These are phyloP conservation scores for Epithele typhae DNA, from an alignment of 768 basidiomycete genomes.

Conservation along the genomic window DNA sequence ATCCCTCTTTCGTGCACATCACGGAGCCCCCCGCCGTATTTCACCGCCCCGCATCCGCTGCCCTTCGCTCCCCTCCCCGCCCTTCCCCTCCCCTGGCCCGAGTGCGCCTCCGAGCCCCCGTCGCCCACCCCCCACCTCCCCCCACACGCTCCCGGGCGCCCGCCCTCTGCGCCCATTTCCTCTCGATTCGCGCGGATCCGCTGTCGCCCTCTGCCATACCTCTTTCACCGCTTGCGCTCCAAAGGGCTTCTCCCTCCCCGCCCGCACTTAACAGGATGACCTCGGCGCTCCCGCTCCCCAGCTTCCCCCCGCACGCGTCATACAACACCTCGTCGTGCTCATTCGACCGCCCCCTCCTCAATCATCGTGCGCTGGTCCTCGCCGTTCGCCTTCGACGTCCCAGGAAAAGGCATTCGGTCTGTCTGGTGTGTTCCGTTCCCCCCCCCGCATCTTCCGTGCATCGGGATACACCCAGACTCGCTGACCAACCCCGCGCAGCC, in stretches of 20 bases:
- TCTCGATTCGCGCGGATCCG: neutral
- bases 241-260: neutral
- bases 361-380: slow-evolving; percentile 1
- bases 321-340: slow-evolving; percentile 4
- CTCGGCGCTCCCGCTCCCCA: slow-evolving; percentile 7
- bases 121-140: slow-evolving; percentile 1
- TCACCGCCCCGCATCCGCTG: slow-evolving; percentile 6
- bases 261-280: slow-evolving; percentile 7
- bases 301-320: neutral
- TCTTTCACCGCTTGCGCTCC: slow-evolving; percentile 3
- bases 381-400: slow-evolving; percentile 4
- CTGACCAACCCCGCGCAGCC: slow-evolving; percentile 1
- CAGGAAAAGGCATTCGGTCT: slow-evolving; percentile 4
- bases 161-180: too few species aligned
- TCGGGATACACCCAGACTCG: neutral
- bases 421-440: slow-evolving; percentile 4
- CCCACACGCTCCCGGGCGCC: slow-evolving; percentile 1
- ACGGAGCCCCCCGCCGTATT: slow-evolving; percentile 10
- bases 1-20: slow-evolving; percentile 10
- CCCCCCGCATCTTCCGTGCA: neutral
- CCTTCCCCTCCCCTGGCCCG: slow-evolving; percentile 2
- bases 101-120: slow-evolving; percentile 1
- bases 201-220: neutral
- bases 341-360: slow-evolving; percentile 7
- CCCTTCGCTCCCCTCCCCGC: slow-evolving; percentile 1